These are phyloP conservation scores for Cyclotella cryptica DNA, from an alignment of 108 stramenopile genomes.

Conservation along the genomic window DNA sequence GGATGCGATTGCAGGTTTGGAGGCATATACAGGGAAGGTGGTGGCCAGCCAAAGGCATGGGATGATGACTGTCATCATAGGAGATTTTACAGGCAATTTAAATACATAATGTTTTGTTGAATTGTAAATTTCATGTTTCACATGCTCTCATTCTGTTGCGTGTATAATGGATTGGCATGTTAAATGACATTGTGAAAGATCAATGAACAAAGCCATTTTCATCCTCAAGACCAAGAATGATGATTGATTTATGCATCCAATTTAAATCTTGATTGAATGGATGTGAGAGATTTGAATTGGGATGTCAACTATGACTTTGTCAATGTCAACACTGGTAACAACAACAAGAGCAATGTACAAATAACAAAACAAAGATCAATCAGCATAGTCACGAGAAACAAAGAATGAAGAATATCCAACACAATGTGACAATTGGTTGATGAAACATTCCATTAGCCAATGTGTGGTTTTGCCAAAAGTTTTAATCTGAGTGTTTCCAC, in stretches of 20 bases:
- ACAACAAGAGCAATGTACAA: slow-evolving; percentile 3
- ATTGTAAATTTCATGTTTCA: too few relatives aligned
- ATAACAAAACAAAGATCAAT: slow-evolving; percentile 54
- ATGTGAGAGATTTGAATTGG: slow-evolving; percentile 82
- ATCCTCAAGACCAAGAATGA: slow-evolving; percentile 53
- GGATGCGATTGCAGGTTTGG: slow-evolving; percentile 71
- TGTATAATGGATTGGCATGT: slow-evolving; percentile 46
- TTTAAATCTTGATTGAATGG: slow-evolving; percentile 69
- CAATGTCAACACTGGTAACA: not conserved
- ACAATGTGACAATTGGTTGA: slow-evolving; percentile 71
- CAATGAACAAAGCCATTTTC: slow-evolving; percentile 38
- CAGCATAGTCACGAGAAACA: slow-evolving; percentile 93
- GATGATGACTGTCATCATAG: slow-evolving; percentile 79
- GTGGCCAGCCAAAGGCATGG: slow-evolving; percentile 74
- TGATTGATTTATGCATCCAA: slow-evolving; percentile 74
- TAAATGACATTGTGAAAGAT: slow-evolving; percentile 49
- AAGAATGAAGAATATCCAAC: slow-evolving; percentile 84
- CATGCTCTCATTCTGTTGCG: too few relatives aligned
- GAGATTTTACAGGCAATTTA: too few relatives aligned
- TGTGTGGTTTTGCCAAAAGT: slow-evolving; percentile 91
- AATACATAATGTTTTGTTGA: too few relatives aligned
- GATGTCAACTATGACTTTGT: slow-evolving; percentile 30
- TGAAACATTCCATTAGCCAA: slow-evolving; percentile 82
- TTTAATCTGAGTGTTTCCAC: slow-evolving; percentile 92
- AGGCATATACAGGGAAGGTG: slow-evolving; percentile 69